Evolutionary conservation across 2,329 filamentous ascomycete species (phyloP), one percentile per base, ranked within the genome.

Genomic region (Falciphora oryzae): DNA sequence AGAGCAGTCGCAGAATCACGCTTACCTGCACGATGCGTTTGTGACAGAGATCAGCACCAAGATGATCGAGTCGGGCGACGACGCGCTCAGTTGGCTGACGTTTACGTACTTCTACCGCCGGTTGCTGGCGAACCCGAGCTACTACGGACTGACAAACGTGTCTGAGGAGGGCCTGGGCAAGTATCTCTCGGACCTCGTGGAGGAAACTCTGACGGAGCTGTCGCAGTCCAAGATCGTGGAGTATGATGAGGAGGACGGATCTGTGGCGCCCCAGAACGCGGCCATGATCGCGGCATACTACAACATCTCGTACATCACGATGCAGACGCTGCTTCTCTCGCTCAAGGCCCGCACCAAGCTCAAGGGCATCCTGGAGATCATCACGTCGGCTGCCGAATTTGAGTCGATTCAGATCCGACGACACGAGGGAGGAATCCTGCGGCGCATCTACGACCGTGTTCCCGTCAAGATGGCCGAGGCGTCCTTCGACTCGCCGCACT

Each of bases 271-370:
- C 18, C 86, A 97, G 71, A 98, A 99, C 75, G 91, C 94, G 2
- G 95, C 95, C 69, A 97, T 97, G 91, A 98, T 99, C 73, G 93
- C 92, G 13, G 93, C 95, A 1, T 98, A 99, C 82, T 99, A 99
- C 84, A 98, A 97, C 77, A 97, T 99, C 73, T 97, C 94, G 7
- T 98, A 97, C 79, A 91, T 97, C 75, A 99, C 95, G 3, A 99
- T 99, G 93, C 94, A 99, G 79, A 99, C 95, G 0, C 94, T 99
- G 83, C 82, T 99, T 63, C 83, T 99, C 65, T 99, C 95, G 18
- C 84, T 99, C 60, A 93, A 87, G 64, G 88, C 88, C 57, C 89
- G 89, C 70, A 98, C 93, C 4, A 98, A 97, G 81, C 86, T 99
- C 69, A 99, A 99, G 83, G 93, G 93, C 60, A 93, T 99, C 58